Conservation (phyloP, 805 yeast species). For the Kluyveromyces dobzhanskii region DNA sequence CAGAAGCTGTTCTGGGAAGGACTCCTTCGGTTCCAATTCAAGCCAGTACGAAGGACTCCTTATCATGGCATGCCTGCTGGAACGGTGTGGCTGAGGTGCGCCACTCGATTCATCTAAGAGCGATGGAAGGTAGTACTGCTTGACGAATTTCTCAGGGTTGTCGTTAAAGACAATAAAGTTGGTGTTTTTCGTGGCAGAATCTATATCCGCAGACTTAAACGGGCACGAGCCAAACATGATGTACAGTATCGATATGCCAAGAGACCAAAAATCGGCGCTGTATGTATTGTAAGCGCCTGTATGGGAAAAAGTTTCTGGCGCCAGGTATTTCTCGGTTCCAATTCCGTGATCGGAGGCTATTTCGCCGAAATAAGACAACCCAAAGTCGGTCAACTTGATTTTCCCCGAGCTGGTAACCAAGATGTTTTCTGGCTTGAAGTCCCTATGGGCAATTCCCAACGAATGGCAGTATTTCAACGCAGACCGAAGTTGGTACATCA, state of each 20-base stretch:
- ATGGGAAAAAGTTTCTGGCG: constrained; percentile 66
- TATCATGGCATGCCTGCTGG: neutral
- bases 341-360: constrained; percentile 32
- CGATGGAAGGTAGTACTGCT: constrained; percentile 16
- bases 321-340: constrained; percentile 88
- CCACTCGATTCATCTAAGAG: neutral
- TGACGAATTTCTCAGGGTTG: constrained; percentile 18
- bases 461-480: constrained; percentile 51
- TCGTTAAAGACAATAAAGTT: constrained; percentile 14
- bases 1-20: neutral
- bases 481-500: constrained; percentile 40
- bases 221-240: constrained; percentile 80
- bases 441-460: constrained; percentile 57
- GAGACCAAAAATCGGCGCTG: constrained; percentile 79
- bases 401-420: constrained; percentile 42
- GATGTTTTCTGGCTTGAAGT: constrained; percentile 67
- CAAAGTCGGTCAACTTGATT: constrained; percentile 68
- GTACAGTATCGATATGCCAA: constrained; percentile 74
- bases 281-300: constrained; percentile 52
- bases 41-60: neutral
- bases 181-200: constrained; percentile 15
- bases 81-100: neutral
- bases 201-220: constrained; percentile 61
- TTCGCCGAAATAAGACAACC: constrained; percentile 42
- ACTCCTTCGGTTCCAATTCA: neutral